Evolutionary conservation across 192 early-diverging fungal genomes (phyloP).

Genomic region (Backusella westeae): DNA sequence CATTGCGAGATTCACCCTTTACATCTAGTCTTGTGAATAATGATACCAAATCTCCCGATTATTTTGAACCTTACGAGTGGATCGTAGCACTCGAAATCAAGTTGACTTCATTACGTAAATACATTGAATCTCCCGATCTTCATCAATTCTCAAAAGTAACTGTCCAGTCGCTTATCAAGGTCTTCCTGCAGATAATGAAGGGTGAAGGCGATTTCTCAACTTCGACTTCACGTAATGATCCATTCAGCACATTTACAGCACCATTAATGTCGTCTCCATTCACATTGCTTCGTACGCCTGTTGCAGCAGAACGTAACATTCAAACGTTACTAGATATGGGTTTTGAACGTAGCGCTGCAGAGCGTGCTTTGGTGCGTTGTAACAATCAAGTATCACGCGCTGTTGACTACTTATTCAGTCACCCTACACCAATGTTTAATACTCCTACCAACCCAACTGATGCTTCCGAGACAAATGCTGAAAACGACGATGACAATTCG

Average conservation of each 20-base stretch:
- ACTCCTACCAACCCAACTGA: conserved; percentile 31
- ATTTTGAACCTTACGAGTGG: conserved; percentile 74
- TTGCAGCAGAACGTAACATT: conserved; percentile 62
- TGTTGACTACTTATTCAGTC: conserved; percentile 79
- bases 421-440: conserved; percentile 44
- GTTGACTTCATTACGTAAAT: conserved; percentile 54
- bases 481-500: conserved; percentile 35
- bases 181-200: conserved; percentile 67
- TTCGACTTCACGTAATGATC: conserved; percentile 18
- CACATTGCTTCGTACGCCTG: conserved; percentile 27
- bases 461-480: conserved; percentile 16
- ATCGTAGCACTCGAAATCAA: conserved; percentile 60
- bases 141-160: conserved; percentile 49
- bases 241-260: not conserved
- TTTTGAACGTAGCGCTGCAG: conserved; percentile 74
- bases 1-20: conserved; percentile 72
- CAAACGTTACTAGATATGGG: conserved; percentile 87
- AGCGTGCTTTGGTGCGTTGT: conserved; percentile 72
- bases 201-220: conserved; percentile 67
- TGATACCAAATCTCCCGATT: conserved; percentile 52
- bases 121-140: conserved; percentile 67
- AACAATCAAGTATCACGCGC: conserved; percentile 79
- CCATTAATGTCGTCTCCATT: conserved; percentile 26
- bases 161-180: conserved; percentile 58
- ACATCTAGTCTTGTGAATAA: conserved; percentile 54